A percentile compares a stretch with the other conserved stretches of the same genome.
These are phyloP conservation scores for Rhizoctonia solani DNA, from an alignment of 1,284 basidiomycete genomes.

Conservation along the genomic window DNA sequence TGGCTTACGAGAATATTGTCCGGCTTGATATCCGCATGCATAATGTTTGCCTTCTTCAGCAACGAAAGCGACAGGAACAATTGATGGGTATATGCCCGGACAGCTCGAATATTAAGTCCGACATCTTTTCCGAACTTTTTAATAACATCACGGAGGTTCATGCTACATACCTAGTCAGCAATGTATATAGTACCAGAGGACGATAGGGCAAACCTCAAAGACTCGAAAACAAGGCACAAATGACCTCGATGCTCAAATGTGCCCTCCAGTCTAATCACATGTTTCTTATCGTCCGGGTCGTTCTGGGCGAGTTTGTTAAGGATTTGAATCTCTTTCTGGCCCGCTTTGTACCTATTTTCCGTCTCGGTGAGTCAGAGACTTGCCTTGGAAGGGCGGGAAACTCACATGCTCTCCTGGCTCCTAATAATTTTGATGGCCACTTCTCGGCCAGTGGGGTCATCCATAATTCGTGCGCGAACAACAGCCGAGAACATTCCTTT, in stretches of 20 bases:
- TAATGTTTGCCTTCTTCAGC: constrained; percentile 86
- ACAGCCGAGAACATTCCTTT: constrained; percentile 99
- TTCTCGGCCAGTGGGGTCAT: constrained; percentile 67
- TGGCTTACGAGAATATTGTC: constrained; percentile 86
- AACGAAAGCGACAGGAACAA: constrained; percentile 87
- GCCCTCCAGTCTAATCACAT: constrained; percentile 86
- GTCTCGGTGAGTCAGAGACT: not conserved
- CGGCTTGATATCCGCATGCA: constrained; percentile 98
- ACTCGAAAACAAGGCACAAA: constrained; percentile 95
- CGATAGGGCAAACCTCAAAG: constrained; percentile 74
- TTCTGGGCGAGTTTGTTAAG: constrained; percentile 83
- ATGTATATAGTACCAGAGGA: not conserved
- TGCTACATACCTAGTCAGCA: constrained; percentile 55
- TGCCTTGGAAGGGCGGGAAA: constrained; percentile 45
- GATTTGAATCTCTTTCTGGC: constrained; percentile 89
- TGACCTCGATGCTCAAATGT: constrained; percentile 98
- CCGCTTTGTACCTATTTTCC: constrained; percentile 93
- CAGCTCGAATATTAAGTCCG: constrained; percentile 93
- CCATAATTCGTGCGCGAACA: constrained; percentile 82
- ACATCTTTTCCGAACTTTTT: constrained; percentile 99
- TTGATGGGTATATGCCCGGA: constrained; percentile 97
- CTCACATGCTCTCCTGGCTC: constrained; percentile 93
- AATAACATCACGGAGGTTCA: constrained; percentile 97
- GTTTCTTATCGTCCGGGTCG: constrained; percentile 96
- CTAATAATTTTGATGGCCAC: constrained; percentile 98